Conservation (phyloP, 2,329 filamentous ascomycete species). For the Bertia moriformis region DNA sequence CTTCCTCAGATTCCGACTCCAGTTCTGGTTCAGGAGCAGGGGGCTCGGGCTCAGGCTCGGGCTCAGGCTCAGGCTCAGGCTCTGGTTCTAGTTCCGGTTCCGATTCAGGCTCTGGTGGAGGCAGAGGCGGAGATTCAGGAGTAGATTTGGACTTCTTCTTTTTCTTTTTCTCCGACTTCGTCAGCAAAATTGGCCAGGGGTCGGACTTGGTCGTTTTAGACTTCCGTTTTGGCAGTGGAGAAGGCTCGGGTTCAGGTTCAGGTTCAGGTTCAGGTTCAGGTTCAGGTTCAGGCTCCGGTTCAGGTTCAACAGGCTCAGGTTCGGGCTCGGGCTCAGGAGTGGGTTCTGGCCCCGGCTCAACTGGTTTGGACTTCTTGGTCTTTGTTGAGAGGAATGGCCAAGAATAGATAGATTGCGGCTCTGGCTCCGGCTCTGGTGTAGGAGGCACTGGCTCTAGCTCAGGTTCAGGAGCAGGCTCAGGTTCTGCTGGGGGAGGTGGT, state of each 20-base stretch:
- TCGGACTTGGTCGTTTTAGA: not conserved
- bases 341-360: slow-evolving; percentile 2
- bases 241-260: not conserved
- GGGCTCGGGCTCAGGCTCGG: not conserved
- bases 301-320: slow-evolving; percentile 1
- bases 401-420: not conserved
- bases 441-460: not conserved
- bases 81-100: slow-evolving; percentile 6
- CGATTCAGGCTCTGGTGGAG: slow-evolving; percentile 2
- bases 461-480: not conserved
- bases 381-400: slow-evolving; percentile 11
- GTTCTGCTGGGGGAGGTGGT: slow-evolving; percentile 3
- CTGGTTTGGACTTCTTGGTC: slow-evolving; percentile 10
- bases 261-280: not conserved
- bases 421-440: slow-evolving; percentile 3
- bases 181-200: slow-evolving; percentile 3
- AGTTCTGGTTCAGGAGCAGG: not conserved
- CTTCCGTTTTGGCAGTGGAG: too few relatives aligned
- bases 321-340: not conserved
- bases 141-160: not conserved
- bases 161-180: slow-evolving; percentile 6
- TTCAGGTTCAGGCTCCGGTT: not conserved
- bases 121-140: not conserved
- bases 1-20: not conserved
- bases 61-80: slow-evolving; percentile 7